Percentiles rank a stretch among this genome's conserved stretches.
These are phyloP conservation scores for Helminthosporium solani DNA, from an alignment of 2,329 filamentous ascomycete genomes.

Conservation along the genomic window DNA sequence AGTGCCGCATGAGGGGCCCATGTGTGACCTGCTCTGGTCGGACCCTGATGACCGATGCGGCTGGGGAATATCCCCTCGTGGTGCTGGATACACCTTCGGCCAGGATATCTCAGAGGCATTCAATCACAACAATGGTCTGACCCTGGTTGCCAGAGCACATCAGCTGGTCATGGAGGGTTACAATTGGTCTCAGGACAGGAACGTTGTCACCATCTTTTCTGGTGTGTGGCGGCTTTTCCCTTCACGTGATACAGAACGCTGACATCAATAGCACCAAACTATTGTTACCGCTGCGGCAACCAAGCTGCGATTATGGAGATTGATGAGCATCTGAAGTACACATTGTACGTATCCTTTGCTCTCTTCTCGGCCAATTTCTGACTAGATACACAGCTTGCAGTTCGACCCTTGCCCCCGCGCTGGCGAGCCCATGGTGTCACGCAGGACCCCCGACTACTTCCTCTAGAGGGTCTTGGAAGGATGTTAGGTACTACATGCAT, in stretches of 20 bases:
- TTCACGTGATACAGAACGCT: conserved; percentile 18
- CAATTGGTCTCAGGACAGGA: conserved; percentile 98
- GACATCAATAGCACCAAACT: conserved; percentile 56
- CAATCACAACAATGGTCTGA: conserved; percentile 98
- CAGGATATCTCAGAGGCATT: conserved; percentile 98
- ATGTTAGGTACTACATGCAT: conserved; percentile 11
- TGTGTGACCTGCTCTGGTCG: conserved; percentile 75
- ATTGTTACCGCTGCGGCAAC: conserved; percentile 98
- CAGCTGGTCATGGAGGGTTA: conserved; percentile 99
- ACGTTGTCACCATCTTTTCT: conserved; percentile 98
- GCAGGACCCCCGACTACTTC: conserved; percentile 97
- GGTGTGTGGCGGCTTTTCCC: conserved; percentile 40
- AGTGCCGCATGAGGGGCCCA: conserved; percentile 74
- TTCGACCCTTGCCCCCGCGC: conserved; percentile 97
- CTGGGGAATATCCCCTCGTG: conserved; percentile 93
- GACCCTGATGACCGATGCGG: conserved; percentile 96
- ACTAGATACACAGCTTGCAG: conserved; percentile 72
- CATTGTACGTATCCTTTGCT: conserved; percentile 75
- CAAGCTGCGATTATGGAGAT: conserved; percentile 99
- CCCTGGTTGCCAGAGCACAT: conserved; percentile 91
- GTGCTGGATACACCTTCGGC: conserved; percentile 91
- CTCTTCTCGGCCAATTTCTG: conserved; percentile 12
- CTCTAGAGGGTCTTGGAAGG: conserved; percentile 58
- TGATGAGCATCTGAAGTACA: conserved; percentile 98
- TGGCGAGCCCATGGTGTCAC: conserved; percentile 96